Evolutionary conservation across 1,284 basidiomycete genomes (phyloP).

Genomic region (Boletellus deceptivus): DNA sequence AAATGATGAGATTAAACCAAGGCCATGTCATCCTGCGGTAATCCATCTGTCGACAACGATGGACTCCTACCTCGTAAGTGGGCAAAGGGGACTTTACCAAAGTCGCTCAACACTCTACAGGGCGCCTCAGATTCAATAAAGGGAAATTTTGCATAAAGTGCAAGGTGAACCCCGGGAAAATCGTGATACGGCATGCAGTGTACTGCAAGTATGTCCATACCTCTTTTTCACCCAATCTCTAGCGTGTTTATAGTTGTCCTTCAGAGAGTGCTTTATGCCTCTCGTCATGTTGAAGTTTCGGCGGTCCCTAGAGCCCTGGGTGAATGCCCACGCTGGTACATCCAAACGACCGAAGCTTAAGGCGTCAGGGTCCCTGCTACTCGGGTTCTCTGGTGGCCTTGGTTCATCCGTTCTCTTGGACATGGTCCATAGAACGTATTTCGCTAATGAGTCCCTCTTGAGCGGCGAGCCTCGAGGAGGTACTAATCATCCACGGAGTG

Average conservation of each 20-base stretch:
- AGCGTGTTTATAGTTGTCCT: not conserved
- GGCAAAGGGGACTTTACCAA: not conserved
- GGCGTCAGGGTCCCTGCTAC: constrained; percentile 61
- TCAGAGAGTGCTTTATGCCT: constrained; percentile 66
- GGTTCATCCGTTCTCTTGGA: constrained; percentile 73
- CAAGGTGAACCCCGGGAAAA: constrained; percentile 58
- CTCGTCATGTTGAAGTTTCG: constrained; percentile 64
- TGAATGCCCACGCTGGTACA: constrained; percentile 45
- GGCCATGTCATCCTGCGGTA: constrained; percentile 51
- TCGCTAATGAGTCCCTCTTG: constrained; percentile 34
- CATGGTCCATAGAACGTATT: constrained; percentile 62
- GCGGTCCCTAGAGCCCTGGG: constrained; percentile 58
- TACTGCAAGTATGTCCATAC: constrained; percentile 69
- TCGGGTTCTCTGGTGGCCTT: constrained; percentile 73
- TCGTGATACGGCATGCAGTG: constrained; percentile 74
- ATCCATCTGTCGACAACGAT: constrained; percentile 55
- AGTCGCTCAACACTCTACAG: constrained; percentile 34
- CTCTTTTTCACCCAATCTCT: not conserved
- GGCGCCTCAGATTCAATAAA: constrained; percentile 62
- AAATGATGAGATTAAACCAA: too few relatives aligned
- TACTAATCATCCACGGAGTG: constrained; percentile 62
- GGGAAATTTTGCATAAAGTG: constrained; percentile 68
- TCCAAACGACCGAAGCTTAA: constrained; percentile 53
- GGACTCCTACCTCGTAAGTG: constrained; percentile 62
- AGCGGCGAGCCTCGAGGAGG: constrained; percentile 47